These are phyloP conservation scores for Vicia sativa DNA, from an alignment of 306 rosid species.

Conservation along the genomic window DNA sequence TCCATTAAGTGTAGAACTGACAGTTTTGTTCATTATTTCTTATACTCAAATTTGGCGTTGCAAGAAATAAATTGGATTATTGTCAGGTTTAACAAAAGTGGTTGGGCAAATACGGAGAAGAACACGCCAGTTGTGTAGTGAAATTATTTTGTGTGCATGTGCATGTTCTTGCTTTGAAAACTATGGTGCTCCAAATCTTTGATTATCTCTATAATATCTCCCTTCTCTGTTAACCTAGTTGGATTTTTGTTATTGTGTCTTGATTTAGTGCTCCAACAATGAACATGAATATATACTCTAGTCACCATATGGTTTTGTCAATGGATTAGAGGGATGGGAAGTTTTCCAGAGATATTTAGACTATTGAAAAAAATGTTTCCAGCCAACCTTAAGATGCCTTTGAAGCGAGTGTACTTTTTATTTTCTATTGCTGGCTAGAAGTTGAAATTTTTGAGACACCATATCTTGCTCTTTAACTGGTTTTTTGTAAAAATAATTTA, in stretches of 20 bases:
- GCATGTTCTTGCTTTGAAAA: not conserved
- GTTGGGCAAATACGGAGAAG: too few relatives aligned
- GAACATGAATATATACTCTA: conserved; percentile 19
- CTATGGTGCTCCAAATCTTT: conserved; percentile 1
- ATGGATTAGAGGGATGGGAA: conserved; percentile 17
- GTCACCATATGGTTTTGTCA: conserved; percentile 5
- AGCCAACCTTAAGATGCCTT: conserved; percentile 5
- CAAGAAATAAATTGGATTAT: conserved; percentile 5
- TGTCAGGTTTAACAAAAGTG: not conserved
- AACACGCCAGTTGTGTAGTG: too few relatives aligned
- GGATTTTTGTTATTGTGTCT: conserved; percentile 8
- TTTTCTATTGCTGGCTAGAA: conserved; percentile 25
- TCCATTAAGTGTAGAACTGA: conserved; percentile 15
- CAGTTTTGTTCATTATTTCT: conserved; percentile 8
- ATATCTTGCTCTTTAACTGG: conserved; percentile 22
- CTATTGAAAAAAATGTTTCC: conserved; percentile 17
- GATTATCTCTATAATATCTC: not conserved
- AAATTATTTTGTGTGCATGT: conserved; percentile 5
- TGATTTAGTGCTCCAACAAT: conserved; percentile 7
- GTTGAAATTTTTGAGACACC: conserved; percentile 28
- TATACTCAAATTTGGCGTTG: not conserved
- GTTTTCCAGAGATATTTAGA: conserved; percentile 21
- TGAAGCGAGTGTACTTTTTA: conserved; percentile 3
- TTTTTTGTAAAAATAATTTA: conserved; percentile 9
- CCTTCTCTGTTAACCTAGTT: not conserved